Evolutionary conservation across 805 yeast genomes (phyloP), one percentile per base, ranked within the genome.

Genomic region (Wickerhamiella musiphila): DNA sequence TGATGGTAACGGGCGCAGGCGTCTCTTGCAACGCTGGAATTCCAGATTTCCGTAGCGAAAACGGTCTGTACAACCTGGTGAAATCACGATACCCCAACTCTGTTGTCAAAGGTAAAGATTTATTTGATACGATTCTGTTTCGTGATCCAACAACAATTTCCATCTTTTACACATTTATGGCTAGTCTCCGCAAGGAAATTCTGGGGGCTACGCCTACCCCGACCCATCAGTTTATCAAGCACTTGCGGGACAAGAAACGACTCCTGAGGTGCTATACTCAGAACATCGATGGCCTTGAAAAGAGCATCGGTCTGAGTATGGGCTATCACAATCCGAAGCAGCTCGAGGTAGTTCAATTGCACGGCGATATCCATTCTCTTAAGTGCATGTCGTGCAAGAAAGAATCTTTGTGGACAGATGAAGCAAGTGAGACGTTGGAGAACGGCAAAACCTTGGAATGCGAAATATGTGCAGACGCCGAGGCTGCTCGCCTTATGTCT

Each of bases 1-100:
- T 77, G 14, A 63, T 78, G 4, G 59, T 84, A 34, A 83, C 94
- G 0, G 96, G 98, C 6, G 98, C 98, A 2, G 98, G 98, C 1
- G 82, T 86, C 36, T 81, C 94, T 11, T 82, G 94, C 51, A 81
- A 78, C 49, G 95, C 96, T 1, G 96, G 98, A 0, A 90, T 86
- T 29, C 98, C 98, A 2, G 96, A 86, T 51, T 84, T 84, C 51
- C 64, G 96, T 35, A 78, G 93, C 4, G 60, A 73, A 7, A 69
- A 76, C 42, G 96, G 96, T 2, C 63, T 84, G 7, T 84, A 86
- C 56, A 72, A 76, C 37, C 50, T 72, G 54, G 78, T 76, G 20
- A 79, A 76, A 47, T 51, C 56, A 13, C 68, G 67, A 40, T 66
- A 68, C 43, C 77, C 84, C 1, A 63, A 51, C 25, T 59, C 66